These are phyloP conservation scores for Meripilus lineatus DNA, from an alignment of 1,284 basidiomycete species.

Conservation along the genomic window DNA sequence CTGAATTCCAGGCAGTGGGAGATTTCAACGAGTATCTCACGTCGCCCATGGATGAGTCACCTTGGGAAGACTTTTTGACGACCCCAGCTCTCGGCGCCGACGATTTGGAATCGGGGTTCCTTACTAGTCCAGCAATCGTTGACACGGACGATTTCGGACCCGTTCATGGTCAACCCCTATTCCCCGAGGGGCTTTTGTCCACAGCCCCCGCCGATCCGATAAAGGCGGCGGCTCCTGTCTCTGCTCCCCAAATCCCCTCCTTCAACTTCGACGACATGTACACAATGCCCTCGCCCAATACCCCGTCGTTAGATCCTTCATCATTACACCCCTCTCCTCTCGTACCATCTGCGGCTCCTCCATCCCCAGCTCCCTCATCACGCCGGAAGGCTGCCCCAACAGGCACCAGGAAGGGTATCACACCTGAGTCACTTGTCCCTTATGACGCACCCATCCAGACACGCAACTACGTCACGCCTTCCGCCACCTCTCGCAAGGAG, in stretches of 20 bases:
- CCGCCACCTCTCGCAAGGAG: constrained; percentile 46
- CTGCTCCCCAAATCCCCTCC: constrained; percentile 16
- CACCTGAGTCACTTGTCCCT: constrained; percentile 36
- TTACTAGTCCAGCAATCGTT: constrained; percentile 38
- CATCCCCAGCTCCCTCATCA: constrained; percentile 31
- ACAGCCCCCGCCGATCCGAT: constrained; percentile 13
- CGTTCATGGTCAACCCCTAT: constrained; percentile 29
- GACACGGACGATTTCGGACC: constrained; percentile 29
- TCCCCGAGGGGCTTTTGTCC: constrained; percentile 18
- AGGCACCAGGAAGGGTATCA: constrained; percentile 41
- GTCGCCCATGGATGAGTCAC: constrained; percentile 48
- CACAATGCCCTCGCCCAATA: constrained; percentile 39
- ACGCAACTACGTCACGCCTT: constrained; percentile 43
- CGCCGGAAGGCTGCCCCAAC: constrained; percentile 34
- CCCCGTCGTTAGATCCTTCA: constrained; percentile 38
- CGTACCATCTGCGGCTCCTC: constrained; percentile 16
- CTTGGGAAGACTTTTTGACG: constrained; percentile 50
- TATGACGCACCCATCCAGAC: constrained; percentile 43
- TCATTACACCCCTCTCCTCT: constrained; percentile 33
- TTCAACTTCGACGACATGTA: constrained; percentile 36
- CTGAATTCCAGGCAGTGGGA: constrained; percentile 30
- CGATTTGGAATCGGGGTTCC: constrained; percentile 24
- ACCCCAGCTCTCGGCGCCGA: constrained; percentile 44
- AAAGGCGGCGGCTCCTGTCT: constrained; percentile 14
- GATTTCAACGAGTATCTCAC: constrained; percentile 36